Percentiles rank a stretch among this genome's conserved stretches.
phyloP scores from a whole-genome alignment of 306 rosid genomes.

The Cercis canadensis region DNA sequence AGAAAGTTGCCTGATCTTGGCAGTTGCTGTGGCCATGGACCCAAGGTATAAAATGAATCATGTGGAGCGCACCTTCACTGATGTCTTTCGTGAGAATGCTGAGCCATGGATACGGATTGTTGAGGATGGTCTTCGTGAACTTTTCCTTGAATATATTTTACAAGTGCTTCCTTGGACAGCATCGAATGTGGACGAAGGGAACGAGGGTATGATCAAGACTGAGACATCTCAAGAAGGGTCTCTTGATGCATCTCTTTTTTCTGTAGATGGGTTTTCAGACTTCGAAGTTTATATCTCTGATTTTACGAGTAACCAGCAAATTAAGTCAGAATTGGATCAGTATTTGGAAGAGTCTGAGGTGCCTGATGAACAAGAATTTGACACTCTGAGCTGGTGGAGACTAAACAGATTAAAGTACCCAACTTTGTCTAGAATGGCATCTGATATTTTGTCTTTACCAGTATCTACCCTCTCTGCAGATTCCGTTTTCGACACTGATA shows the following conservation, averaged over 20 bases:
- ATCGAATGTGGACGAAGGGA: constrained; percentile 53
- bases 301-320: constrained; percentile 54
- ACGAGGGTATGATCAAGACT: constrained; percentile 53
- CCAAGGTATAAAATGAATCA: constrained; percentile 86
- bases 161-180: constrained; percentile 62
- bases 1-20: constrained; percentile 75
- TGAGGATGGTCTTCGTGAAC: constrained; percentile 76
- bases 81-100: constrained; percentile 71
- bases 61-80: constrained; percentile 69
- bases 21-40: constrained; percentile 83
- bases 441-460: constrained; percentile 80
- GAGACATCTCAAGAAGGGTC: constrained; percentile 58
- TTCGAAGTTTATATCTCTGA: constrained; percentile 76
- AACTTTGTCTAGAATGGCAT: constrained; percentile 78
- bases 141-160: constrained; percentile 65
- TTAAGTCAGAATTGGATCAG: constrained; percentile 84
- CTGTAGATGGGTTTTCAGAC: constrained; percentile 68
- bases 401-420: constrained; percentile 69
- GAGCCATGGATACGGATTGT: constrained; percentile 71
- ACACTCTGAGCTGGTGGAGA: constrained; percentile 86
- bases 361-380: constrained; percentile 56
- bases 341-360: constrained; percentile 77
- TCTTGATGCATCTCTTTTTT: constrained; percentile 53
- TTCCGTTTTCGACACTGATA: constrained; percentile 69
- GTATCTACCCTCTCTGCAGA: constrained; percentile 67